Base-by-base conservation (phyloP, 2,329 filamentous ascomycete genomes). In the Blumeria graminis region DNA sequence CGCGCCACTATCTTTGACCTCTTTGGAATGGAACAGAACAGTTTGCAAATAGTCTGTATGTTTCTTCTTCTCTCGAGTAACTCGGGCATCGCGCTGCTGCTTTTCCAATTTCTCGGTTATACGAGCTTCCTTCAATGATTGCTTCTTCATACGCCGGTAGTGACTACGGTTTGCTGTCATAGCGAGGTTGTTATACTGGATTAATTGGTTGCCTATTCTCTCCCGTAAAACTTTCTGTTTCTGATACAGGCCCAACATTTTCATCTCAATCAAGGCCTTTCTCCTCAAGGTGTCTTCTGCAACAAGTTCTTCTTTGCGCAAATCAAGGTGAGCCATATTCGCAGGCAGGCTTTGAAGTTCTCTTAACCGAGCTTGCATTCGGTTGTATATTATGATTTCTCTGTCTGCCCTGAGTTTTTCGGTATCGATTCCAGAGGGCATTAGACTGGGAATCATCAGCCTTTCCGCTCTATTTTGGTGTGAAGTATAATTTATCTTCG, bases 31-130 rank as follows among this genome's bases (percentile, higher is more conserved):
- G 61, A 80, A 82, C 62, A 86, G 76, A 55, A 98, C 87, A 38
- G 89, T 84, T 60, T 86, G 81, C 58, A 98, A 76, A 69, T 94
- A 94, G 68, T 96, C 90, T 59, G 77, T 79, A 66, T 96, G 90
- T 72, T 93, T 94, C 80, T 94, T 92, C 80, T 94, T 94, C 71
- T 98, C 92, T 60, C 93, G 86, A 62, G 85, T 86, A 72, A 96
- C 90, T 58, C 92, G 85, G 45, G 89, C 90, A 68, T 96, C 90
- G 57, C 92, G 86, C 68, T 98, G 92, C 69, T 98, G 89, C 72
- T 96, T 96, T 77, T 98, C 92, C 1, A 98, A 80, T 70, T 95
- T 98, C 76, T 98, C 92, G 0, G 92, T 98, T 62, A 98, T 93
- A 57, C 90, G 84, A 57, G 92, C 92, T 71, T 98, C 92, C 38